Evolutionary conservation across 2,329 filamentous ascomycete species (phyloP).

Genomic region (Aspergillus versicolor): DNA sequence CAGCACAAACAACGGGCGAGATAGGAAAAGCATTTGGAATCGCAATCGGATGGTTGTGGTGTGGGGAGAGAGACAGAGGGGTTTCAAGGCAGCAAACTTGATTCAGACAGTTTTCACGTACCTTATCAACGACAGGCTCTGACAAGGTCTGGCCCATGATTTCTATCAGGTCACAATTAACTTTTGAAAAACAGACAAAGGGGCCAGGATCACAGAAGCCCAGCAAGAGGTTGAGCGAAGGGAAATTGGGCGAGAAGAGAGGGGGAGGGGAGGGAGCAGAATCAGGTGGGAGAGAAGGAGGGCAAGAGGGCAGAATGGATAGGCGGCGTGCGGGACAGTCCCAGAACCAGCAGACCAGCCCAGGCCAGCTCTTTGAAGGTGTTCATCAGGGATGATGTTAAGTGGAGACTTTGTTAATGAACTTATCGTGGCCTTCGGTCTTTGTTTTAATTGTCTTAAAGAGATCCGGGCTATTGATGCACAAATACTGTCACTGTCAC

Average conservation of each 20-base stretch:
- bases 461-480: background rate
- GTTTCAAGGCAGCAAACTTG: constrained; percentile 12
- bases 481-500: background rate
- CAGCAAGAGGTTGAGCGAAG: constrained; percentile 8
- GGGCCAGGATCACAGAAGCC: constrained; percentile 15
- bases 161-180: constrained; percentile 27
- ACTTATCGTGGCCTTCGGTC: background rate
- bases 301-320: constrained; percentile 21
- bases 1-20: background rate
- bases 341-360: constrained; percentile 10
- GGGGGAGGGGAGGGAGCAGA: constrained; percentile 25
- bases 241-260: constrained; percentile 18
- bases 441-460: background rate
- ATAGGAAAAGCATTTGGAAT: constrained; percentile 15
- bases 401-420: constrained; percentile 2
- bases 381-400: constrained; percentile 1
- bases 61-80: constrained; percentile 28
- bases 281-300: constrained; percentile 18
- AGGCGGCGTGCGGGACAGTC: constrained; percentile 21
- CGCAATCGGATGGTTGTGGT: constrained; percentile 23
- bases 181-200: constrained; percentile 11
- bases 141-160: constrained; percentile 98
- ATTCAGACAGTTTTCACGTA: constrained; percentile 48
- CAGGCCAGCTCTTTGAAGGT: constrained; percentile 1
- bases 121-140: constrained; percentile 98